These are phyloP conservation scores for Candida wancherniae DNA, from an alignment of 805 yeast genomes.

Conservation along the genomic window DNA sequence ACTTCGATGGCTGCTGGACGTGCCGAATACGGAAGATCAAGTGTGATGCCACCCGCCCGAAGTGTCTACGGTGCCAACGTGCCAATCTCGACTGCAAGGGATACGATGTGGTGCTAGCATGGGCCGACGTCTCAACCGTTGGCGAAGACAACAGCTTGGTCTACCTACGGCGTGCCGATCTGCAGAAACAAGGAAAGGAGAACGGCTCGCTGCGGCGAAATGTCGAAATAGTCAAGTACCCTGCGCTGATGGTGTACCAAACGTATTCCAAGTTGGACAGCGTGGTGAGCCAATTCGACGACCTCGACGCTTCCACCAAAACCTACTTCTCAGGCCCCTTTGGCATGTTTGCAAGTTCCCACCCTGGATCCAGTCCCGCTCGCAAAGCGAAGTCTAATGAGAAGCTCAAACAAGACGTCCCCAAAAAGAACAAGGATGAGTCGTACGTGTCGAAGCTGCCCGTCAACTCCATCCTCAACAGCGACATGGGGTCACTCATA, in stretches of 20 bases:
- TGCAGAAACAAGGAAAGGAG: slow-evolving; percentile 20
- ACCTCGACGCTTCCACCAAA: slow-evolving; percentile 1
- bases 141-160: slow-evolving; percentile 15
- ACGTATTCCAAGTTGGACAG: slow-evolving; percentile 37
- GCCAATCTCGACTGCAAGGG: slow-evolving; percentile 46
- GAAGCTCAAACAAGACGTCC: background rate
- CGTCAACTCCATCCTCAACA: slow-evolving; percentile 4
- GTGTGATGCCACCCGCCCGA: slow-evolving; percentile 46
- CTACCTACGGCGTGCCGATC: slow-evolving; percentile 16
- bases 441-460: background rate
- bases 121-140: slow-evolving; percentile 40
- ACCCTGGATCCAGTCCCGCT: background rate
- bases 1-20: slow-evolving; percentile 53
- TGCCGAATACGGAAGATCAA: slow-evolving; percentile 50
- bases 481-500: slow-evolving; percentile 19
- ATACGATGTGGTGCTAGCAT: slow-evolving; percentile 44
- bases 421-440: background rate
- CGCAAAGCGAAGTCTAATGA: background rate
- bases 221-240: slow-evolving; percentile 41
- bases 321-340: slow-evolving; percentile 8
- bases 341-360: slow-evolving; percentile 4
- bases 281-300: slow-evolving; percentile 31
- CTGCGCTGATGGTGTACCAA: slow-evolving; percentile 28
- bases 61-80: slow-evolving; percentile 43
- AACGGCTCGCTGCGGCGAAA: slow-evolving; percentile 39